Evolutionary conservation across 352 stramenopile species (phyloP), one percentile per base, ranked within the genome.

Genomic region (Pythium periplocum): DNA sequence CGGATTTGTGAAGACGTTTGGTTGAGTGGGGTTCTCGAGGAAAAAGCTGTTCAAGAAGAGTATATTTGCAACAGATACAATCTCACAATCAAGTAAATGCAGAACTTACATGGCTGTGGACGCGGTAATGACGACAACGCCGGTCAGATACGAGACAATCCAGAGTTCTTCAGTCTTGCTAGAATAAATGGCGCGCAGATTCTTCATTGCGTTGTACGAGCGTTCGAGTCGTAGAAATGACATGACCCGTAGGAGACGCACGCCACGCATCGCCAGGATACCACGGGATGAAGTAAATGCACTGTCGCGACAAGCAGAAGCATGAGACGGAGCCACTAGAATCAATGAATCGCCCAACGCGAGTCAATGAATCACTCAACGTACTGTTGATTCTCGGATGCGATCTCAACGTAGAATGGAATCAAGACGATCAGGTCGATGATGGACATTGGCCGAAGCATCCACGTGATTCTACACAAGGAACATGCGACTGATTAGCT

Each of bases 381-480:
- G 54, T 55, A 90, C 78, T 79, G 59, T 26, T 26, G 17, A 4
- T 79, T 67, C 51, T 88, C 69, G 36, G 79, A 66, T 33, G 66
- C 71, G n/a, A 93, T 88, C 55, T 92, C 83, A 2, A 93, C 40
- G 61, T 86, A 93, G 51, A 90, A 93, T 6, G 83, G 83, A 17
- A 92, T 51, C 12, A 93, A 66, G 6, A 87, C 77, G 36, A 85
- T 52, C 11, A 92, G 66, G 39, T 92, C 83, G 45, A 93, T 92
- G 26, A 92, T 12, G 0, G 83, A 92, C 78, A 92, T 90, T 1
- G 83, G 81, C 30, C 70, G 72, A 0, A 79, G 8, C 81, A 91
- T 92, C 83, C 83, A 93, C 57, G 74, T 78, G 10, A 93, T 51
- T 45, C 82, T 90, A 26, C 17, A 26, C 17, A 26, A 26, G 17